Evolutionary conservation across 139 green algal genomes (phyloP), one percentile per base, ranked within the genome.

Genomic region (Chara braunii): DNA sequence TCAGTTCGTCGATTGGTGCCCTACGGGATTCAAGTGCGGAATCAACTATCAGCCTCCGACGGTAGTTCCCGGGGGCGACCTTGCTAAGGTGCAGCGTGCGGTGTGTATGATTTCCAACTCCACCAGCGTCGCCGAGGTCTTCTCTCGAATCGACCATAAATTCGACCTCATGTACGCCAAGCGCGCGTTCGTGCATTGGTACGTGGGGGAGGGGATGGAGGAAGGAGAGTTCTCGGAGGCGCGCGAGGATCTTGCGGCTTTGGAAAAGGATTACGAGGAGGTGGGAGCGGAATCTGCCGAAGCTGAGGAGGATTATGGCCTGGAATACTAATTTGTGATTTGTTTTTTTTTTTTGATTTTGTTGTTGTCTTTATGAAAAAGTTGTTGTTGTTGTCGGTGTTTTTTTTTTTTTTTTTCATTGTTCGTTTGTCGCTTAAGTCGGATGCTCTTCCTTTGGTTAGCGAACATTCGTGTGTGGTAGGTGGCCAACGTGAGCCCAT

Each of bases 81-180:
- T 98, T 56, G 92, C 92, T 77, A 98, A 98, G 90, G 91, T 98
- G 64, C 89, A 97, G 86, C 88, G 92, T 61, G 89, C 91, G 56
- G 91, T 97, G 74, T 98, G 92, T 90, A 98, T 98, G 91, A 97
- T 98, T 81, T 94, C 87, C 80, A 98, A 98, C 92, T 93, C 85
- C 66, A 98, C 92, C 28, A 89, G 88, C 76, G 95, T 98, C 71
- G 90, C 91, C 32, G 92, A 98, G 84, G 78, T 86, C 26, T 94
- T 97, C 70, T 96, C 95, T 85, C 83, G 92, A 64, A 85, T 98
- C 64, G 90, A 97, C 81, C 92, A 98, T 87, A 98, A 98, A 87
- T 98, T 98, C 94, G 59, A 98, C 71, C 88, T 98, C 3, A 98
- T 98, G 92, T 98, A 97, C 68, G 89, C 92, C 85, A 98, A 98